A percentile compares a stretch with the other conserved stretches of the same genome.
Conservation (phyloP, 805 yeast species). For the Metschnikowia anglica region DNA sequence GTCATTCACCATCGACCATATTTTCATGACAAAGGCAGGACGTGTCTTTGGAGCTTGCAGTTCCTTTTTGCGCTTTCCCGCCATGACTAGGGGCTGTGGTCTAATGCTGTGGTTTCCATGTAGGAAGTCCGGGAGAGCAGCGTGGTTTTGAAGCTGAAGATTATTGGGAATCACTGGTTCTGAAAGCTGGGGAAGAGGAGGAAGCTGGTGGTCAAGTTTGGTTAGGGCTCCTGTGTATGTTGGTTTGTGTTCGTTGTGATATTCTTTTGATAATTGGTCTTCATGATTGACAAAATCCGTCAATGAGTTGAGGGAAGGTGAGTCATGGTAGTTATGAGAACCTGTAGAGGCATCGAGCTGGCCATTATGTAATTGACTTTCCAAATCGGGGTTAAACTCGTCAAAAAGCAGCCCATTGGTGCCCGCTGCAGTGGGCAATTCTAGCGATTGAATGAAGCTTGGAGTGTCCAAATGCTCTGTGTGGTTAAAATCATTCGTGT, state of each 20-base stretch:
- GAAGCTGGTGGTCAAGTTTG: constrained; percentile 11
- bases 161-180: constrained; percentile 19
- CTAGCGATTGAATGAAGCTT: constrained; percentile 19
- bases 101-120: constrained; percentile 12
- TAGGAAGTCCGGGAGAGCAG: constrained; percentile 16
- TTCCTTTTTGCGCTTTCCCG: constrained; percentile 33
- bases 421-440: constrained; percentile 18
- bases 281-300: constrained; percentile 11
- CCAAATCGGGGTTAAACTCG: constrained; percentile 9
- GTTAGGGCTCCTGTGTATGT: constrained; percentile 17
- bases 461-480: constrained; percentile 20
- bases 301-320: constrained; percentile 5
- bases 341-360: not conserved
- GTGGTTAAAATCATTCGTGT: constrained; percentile 10
- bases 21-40: constrained; percentile 89
- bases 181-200: constrained; percentile 21
- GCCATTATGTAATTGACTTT: constrained; percentile 3
- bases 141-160: constrained; percentile 10
- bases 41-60: constrained; percentile 49
- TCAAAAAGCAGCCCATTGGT: constrained; percentile 12
- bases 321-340: not conserved
- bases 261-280: not conserved
- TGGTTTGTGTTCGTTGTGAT: constrained; percentile 1
- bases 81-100: constrained; percentile 11
- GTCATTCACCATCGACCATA: constrained; percentile 96